Percentiles rank a stretch among this genome's conserved stretches.
These are phyloP conservation scores for Sporisorium reilianum DNA, from an alignment of 1,284 basidiomycete genomes.

Conservation along the genomic window DNA sequence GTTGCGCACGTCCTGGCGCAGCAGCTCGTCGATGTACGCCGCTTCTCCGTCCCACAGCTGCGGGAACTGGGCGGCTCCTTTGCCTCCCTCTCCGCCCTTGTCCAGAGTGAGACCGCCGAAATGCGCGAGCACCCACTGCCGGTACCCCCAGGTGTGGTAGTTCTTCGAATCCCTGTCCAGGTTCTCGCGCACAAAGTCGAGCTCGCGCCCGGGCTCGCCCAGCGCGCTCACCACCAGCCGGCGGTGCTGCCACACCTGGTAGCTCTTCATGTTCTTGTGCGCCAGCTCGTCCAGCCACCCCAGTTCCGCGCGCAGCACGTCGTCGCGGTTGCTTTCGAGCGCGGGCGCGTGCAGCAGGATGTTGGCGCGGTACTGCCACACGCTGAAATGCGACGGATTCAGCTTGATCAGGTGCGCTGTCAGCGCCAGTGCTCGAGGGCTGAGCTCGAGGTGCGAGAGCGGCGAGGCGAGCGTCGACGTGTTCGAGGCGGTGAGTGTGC, in stretches of 20 bases:
- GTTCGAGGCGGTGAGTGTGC: constrained; percentile 45
- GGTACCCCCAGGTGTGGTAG: constrained; percentile 68
- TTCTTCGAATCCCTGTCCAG: constrained; percentile 62
- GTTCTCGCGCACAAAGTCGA: constrained; percentile 51
- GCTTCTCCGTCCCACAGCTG: constrained; percentile 82
- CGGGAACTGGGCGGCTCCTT: constrained; percentile 35
- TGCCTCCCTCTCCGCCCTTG: background rate
- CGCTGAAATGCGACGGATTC: constrained; percentile 61
- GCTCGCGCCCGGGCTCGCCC: constrained; percentile 51
- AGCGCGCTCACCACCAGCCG: constrained; percentile 51
- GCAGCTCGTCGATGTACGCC: constrained; percentile 80
- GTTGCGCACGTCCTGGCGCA: constrained; percentile 85
- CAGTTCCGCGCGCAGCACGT: constrained; percentile 45
- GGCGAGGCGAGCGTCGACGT: constrained; percentile 3
- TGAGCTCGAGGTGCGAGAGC: constrained; percentile 33
- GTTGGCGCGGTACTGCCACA: constrained; percentile 64
- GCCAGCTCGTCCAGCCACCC: constrained; percentile 58
- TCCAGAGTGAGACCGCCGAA: constrained; percentile 54
- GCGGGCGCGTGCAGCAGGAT: constrained; percentile 45
- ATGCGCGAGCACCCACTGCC: constrained; percentile 63
- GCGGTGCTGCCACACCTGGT: constrained; percentile 68
- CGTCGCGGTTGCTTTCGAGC: constrained; percentile 9
- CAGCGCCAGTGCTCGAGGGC: constrained; percentile 53
- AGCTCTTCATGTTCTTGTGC: constrained; percentile 63
- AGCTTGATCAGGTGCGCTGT: constrained; percentile 58